Base-by-base conservation (phyloP, 192 early-diverging fungal genomes). In the Mortierella hygrophila region DNA sequence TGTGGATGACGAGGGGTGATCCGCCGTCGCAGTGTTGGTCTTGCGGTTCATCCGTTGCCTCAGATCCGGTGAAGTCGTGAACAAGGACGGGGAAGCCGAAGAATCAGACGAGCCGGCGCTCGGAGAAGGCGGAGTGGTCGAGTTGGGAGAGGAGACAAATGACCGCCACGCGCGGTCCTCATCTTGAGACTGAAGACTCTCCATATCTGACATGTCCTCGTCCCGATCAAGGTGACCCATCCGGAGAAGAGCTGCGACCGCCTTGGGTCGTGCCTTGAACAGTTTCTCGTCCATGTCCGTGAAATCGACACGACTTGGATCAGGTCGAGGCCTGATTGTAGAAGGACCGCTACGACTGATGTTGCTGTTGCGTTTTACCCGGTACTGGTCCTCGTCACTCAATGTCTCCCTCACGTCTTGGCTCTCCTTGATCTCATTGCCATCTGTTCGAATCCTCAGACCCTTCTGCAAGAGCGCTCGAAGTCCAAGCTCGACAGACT, bases 171-270 rank as follows among this genome's bases (percentile, higher is more conserved):
- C 57, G 0, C 75, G 84, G 26, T 71, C 84, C 6, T 86, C 84
- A 5, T 85, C 84, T 29, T 81, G 77, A 1, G 77, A 79, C n/a
- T 81, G 84, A n/a, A 80, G 42, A 32, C 78, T 77, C 74, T 86
- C 79, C 79, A 80, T 86, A 38, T 86, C 84, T 9, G 84, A 86
- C 84, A 86, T 86, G 68, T 86, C 79, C 72, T 86, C 84, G 20
- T 77, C 84, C 1, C 70, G 72, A 18, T 72, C 78, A 37, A 54
- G 32, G 32, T 29, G 70, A 10, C 55, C 70, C 73, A 75, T 72
- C 40, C 73, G 65, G 3, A 35, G 77, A 1, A 76, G 42, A 10
- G 74, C 83, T 13, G 78, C 60, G 9, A 86, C 29, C 4, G 79
- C 82, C 29, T 70, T 83, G 38, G 82, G 82, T 72, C 69, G 68